Evolutionary conservation across 2,329 filamentous ascomycete species (phyloP).

Genomic region (Phyllosticta citriasiana): DNA sequence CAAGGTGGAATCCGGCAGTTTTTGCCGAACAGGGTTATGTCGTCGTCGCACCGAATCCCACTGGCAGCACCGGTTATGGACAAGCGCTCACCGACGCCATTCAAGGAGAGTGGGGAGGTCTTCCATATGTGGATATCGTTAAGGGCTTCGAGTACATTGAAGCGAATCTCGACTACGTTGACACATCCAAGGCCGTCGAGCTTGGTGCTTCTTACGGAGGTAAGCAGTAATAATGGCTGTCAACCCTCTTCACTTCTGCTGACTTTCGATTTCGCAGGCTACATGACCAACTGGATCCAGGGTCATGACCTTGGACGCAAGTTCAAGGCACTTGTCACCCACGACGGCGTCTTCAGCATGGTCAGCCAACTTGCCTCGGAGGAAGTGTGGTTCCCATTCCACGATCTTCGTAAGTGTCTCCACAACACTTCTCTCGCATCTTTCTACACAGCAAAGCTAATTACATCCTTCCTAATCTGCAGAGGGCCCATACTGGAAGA

Average conservation of each 20-base stretch:
- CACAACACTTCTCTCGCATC: neutral
- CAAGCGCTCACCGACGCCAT: constrained; percentile 71
- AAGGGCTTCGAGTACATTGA: constrained; percentile 67
- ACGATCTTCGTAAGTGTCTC: constrained; percentile 21
- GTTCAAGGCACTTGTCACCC: constrained; percentile 81
- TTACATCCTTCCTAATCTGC: neutral
- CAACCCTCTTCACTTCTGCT: constrained; percentile 1
- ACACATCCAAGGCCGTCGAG: constrained; percentile 59
- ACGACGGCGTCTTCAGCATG: constrained; percentile 72
- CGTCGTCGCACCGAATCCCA: constrained; percentile 72
- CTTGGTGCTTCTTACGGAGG: constrained; percentile 50
- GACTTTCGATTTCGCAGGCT: constrained; percentile 16
- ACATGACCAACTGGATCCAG: constrained; percentile 70
- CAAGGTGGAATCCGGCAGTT: constrained; percentile 75
- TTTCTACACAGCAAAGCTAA: too few relatives aligned
- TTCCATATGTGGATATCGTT: constrained; percentile 74
- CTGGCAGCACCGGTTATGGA: constrained; percentile 73
- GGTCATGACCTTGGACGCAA: constrained; percentile 71
- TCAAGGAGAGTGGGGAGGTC: constrained; percentile 69
- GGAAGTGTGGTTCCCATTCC: constrained; percentile 43
- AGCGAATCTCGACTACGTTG: constrained; percentile 55
- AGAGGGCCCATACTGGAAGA: constrained; percentile 25
- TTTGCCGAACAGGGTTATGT: constrained; percentile 85
- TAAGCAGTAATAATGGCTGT: neutral
- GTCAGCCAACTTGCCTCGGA: constrained; percentile 40